Conservation (phyloP, 352 stramenopile genomes). For the Pythium aquatile region DNA sequence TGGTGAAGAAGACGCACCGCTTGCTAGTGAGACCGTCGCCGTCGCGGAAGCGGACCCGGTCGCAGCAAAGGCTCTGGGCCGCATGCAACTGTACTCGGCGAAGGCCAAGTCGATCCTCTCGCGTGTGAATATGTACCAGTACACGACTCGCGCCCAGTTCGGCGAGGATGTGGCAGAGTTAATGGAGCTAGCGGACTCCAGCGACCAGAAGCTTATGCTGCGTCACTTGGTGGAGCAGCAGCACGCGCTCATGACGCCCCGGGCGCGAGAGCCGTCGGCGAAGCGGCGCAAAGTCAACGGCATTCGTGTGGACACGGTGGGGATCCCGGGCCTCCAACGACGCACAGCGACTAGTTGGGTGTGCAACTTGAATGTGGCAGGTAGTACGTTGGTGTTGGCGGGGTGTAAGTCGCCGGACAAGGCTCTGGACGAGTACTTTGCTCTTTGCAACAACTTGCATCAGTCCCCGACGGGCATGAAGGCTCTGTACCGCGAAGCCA, state of each 20-base stretch:
- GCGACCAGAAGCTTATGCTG: constrained; percentile 26
- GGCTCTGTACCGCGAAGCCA: constrained; percentile 27
- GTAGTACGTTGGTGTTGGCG: constrained; percentile 42
- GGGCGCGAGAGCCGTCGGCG: constrained; percentile 11
- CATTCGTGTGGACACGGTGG: constrained; percentile 33
- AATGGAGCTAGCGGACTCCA: constrained; percentile 26
- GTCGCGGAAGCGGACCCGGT: background rate
- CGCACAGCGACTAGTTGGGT: constrained; percentile 34
- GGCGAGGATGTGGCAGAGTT: constrained; percentile 47
- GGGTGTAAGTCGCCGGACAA: constrained; percentile 34
- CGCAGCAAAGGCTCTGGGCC: background rate
- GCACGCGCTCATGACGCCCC: constrained; percentile 16
- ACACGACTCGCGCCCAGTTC: constrained; percentile 51
- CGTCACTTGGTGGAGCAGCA: constrained; percentile 30
- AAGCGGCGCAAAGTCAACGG: constrained; percentile 23
- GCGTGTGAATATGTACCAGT: constrained; percentile 41
- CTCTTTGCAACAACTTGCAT: constrained; percentile 32
- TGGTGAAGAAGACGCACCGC: background rate
- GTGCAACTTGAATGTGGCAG: constrained; percentile 49
- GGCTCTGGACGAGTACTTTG: constrained; percentile 47
- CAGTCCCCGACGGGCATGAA: constrained; percentile 26
- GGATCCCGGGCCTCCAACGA: constrained; percentile 47
- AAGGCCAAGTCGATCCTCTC: constrained; percentile 16
- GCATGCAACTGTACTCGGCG: constrained; percentile 14
- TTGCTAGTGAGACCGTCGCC: background rate